These are phyloP conservation scores for Zoysia matrella DNA, from an alignment of 202 grass and related monocot species.

Conservation along the genomic window DNA sequence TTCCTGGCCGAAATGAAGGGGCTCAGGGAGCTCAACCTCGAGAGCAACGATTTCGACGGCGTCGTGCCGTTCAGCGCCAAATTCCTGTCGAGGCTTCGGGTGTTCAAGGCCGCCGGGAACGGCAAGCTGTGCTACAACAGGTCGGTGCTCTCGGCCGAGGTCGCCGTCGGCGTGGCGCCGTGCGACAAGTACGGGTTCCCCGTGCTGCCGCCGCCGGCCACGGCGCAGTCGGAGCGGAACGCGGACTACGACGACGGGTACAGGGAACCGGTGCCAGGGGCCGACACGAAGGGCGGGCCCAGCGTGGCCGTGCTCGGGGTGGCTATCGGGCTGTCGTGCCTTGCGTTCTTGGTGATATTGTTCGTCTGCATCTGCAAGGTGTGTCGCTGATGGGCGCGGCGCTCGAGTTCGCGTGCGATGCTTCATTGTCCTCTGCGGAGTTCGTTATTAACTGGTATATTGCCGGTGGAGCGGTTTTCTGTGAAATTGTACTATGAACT, in stretches of 20 bases:
- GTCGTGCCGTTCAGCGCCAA: constrained; percentile 68
- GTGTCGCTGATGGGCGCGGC: constrained; percentile 51
- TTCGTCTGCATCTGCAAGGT: constrained; percentile 92
- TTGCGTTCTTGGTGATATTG: constrained; percentile 83
- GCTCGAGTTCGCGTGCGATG: not conserved
- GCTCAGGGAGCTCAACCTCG: constrained; percentile 73
- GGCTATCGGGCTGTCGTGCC: constrained; percentile 83
- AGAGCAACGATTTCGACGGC: constrained; percentile 90
- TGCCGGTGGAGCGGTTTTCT: not conserved
- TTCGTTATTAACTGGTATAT: not conserved
- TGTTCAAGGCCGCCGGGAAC: constrained; percentile 85
- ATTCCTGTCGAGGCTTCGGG: constrained; percentile 61
- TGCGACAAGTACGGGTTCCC: constrained; percentile 88
- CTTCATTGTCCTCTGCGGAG: not conserved
- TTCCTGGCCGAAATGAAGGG: constrained; percentile 65
- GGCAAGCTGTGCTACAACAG: constrained; percentile 88
- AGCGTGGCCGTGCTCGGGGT: constrained; percentile 79
- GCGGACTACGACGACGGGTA: constrained; percentile 62
- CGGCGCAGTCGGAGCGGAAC: constrained; percentile 63
- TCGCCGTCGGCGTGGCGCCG: constrained; percentile 73
- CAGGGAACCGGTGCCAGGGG: constrained; percentile 25
- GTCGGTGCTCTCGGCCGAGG: constrained; percentile 59
- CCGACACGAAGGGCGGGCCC: constrained; percentile 56
- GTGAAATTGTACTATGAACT: constrained; percentile 1
- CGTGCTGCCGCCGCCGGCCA: constrained; percentile 61